These are phyloP conservation scores for Dictyophora rubrovolvata DNA, from an alignment of 768 basidiomycete genomes.

Conservation along the genomic window DNA sequence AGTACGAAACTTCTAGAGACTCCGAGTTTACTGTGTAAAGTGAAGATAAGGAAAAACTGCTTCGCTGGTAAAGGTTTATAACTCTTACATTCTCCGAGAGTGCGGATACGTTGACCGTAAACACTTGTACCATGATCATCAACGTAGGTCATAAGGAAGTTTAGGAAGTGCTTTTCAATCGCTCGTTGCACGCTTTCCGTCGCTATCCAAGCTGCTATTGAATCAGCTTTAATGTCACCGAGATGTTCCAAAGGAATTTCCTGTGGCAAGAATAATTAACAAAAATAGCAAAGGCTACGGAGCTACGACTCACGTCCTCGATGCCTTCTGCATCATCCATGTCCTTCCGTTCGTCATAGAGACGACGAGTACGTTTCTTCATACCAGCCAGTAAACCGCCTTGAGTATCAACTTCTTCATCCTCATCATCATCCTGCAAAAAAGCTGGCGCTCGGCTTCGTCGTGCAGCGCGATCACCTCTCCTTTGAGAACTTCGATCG, in stretches of 20 bases:
- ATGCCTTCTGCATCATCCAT: slow-evolving; percentile 84
- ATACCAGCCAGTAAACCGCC: slow-evolving; percentile 58
- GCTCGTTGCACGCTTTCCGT: slow-evolving; percentile 84
- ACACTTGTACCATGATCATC: slow-evolving; percentile 88
- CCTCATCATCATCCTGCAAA: slow-evolving; percentile 71
- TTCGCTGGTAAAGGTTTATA: not conserved
- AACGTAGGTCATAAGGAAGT: slow-evolving; percentile 92
- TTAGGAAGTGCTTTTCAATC: slow-evolving; percentile 85
- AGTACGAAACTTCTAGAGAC: slow-evolving; percentile 93
- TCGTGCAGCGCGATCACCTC: slow-evolving; percentile 66
- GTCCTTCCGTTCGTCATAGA: slow-evolving; percentile 89
- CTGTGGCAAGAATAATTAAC: slow-evolving; percentile 30
- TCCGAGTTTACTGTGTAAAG: slow-evolving; percentile 74
- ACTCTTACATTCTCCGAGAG: slow-evolving; percentile 82
- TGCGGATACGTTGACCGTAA: slow-evolving; percentile 88
- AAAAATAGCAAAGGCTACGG: not conserved
- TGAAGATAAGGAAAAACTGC: slow-evolving; percentile 9
- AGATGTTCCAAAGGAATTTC: slow-evolving; percentile 93
- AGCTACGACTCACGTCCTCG: slow-evolving; percentile 56
- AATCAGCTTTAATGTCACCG: slow-evolving; percentile 95
- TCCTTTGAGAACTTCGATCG: slow-evolving; percentile 63
- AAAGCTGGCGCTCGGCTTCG: slow-evolving; percentile 82
- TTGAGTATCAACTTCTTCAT: slow-evolving; percentile 34
- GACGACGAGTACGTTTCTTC: slow-evolving; percentile 73
- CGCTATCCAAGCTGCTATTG: slow-evolving; percentile 96